Percentiles rank a stretch among this genome's conserved stretches.
Evolutionary conservation across 2,329 filamentous ascomycete genomes (phyloP).

Genomic region (Nothophaeocryptopus gaeumannii): DNA sequence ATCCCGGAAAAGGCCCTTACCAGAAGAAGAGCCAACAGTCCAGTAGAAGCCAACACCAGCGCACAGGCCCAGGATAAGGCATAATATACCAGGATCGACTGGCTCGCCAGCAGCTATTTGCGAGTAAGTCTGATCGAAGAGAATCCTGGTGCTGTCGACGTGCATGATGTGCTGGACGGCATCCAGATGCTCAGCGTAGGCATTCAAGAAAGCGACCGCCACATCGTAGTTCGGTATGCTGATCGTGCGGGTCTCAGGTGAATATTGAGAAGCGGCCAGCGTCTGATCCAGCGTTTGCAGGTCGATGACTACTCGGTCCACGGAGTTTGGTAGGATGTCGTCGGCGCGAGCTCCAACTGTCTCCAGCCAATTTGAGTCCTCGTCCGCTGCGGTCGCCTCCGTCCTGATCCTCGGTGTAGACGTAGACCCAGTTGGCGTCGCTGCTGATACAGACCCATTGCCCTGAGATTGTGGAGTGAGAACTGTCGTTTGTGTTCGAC

Average conservation of each 20-base stretch:
- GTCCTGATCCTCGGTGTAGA: not conserved
- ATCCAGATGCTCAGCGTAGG: slow-evolving; percentile 24
- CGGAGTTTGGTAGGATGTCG: slow-evolving; percentile 11
- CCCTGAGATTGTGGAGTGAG: not conserved
- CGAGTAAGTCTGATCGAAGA: slow-evolving; percentile 20
- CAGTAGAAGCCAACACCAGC: slow-evolving; percentile 17
- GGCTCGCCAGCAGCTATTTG: slow-evolving; percentile 6
- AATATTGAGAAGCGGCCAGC: not conserved
- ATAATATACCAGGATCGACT: slow-evolving; percentile 11
- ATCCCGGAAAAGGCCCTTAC: slow-evolving; percentile 4
- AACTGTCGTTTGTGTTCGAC: not conserved
- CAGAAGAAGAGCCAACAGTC: slow-evolving; percentile 9
- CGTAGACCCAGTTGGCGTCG: not conserved
- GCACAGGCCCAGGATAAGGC: slow-evolving; percentile 15
- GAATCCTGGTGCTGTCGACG: slow-evolving; percentile 15
- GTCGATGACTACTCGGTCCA: slow-evolving; percentile 5
- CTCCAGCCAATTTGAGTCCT: slow-evolving; percentile 19
- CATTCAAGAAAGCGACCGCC: slow-evolving; percentile 18
- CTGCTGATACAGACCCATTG: slow-evolving; percentile 1
- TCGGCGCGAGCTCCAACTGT: slow-evolving; percentile 6
- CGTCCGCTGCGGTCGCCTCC: slow-evolving; percentile 14
- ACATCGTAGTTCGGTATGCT: slow-evolving; percentile 21
- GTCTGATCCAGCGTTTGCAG: slow-evolving; percentile 13
- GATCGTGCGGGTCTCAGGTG: slow-evolving; percentile 11
- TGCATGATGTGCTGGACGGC: slow-evolving; percentile 29